phyloP scores from a whole-genome alignment of 208 protist genomes.

The Leishmania major region DNA sequence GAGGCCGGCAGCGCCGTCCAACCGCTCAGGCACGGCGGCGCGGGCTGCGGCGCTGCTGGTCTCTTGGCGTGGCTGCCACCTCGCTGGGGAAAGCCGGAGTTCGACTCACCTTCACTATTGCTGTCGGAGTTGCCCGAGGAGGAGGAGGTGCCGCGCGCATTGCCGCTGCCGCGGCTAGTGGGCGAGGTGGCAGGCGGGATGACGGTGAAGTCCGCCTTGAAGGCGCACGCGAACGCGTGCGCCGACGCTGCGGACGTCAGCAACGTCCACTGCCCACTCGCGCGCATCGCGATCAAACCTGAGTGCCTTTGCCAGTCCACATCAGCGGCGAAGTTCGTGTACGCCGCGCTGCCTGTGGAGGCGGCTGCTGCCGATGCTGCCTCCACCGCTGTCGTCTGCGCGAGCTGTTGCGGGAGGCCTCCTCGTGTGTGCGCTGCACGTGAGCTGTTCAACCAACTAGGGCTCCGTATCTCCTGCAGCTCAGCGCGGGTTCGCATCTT shows the following conservation, averaged over 20 bases:
- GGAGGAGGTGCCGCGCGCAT: not conserved
- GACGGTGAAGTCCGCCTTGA: slow-evolving; percentile 18
- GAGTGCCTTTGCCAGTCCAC: slow-evolving; percentile 37
- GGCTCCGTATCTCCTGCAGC: not conserved
- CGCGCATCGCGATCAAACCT: slow-evolving; percentile 54
- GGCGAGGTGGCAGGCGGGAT: slow-evolving; percentile 6
- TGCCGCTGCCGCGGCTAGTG: too few relatives aligned
- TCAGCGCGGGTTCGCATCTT: not conserved
- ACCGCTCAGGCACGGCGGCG: slow-evolving; percentile 44
- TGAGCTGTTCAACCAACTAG: not conserved
- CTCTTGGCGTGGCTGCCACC: slow-evolving; percentile 14
- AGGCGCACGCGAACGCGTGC: slow-evolving; percentile 49
- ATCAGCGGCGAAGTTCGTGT: slow-evolving; percentile 45
- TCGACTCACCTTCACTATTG: not conserved
- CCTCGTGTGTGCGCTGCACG: not conserved
- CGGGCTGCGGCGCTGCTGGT: slow-evolving; percentile 39
- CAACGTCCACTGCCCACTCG: slow-evolving; percentile 41
- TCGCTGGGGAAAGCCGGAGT: not conserved
- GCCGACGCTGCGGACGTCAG: slow-evolving; percentile 32
- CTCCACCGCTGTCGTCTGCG: not conserved
- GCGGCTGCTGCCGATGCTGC: not conserved
- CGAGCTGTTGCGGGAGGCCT: not conserved
- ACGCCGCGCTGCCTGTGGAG: slow-evolving; percentile 6
- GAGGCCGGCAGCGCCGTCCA: slow-evolving; percentile 45
- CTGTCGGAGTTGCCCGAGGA: not conserved